These are phyloP conservation scores for Epichloe hybrida DNA, from an alignment of 2,329 filamentous ascomycete species.

Conservation along the genomic window DNA sequence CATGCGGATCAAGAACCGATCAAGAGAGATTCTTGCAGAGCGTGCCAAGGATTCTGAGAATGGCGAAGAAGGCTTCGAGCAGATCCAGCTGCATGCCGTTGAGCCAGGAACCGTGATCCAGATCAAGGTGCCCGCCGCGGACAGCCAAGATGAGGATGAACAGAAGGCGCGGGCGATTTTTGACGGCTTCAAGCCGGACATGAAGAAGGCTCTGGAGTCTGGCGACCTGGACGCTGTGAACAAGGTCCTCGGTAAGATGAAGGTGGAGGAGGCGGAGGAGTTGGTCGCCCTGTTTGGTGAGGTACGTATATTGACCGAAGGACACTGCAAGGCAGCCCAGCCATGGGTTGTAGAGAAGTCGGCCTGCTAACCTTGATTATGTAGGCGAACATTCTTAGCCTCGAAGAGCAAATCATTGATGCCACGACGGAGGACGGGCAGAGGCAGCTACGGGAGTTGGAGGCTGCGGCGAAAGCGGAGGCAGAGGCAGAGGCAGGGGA, in stretches of 20 bases:
- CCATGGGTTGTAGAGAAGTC: neutral
- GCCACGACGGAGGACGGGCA: constrained; percentile 80
- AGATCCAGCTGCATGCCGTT: constrained; percentile 94
- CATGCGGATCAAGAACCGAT: constrained; percentile 62
- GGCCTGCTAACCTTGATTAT: neutral
- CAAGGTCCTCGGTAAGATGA: constrained; percentile 66
- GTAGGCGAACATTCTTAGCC: constrained; percentile 70
- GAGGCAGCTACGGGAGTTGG: constrained; percentile 62
- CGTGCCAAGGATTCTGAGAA: constrained; percentile 30
- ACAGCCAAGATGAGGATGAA: constrained; percentile 50
- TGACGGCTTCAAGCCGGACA: constrained; percentile 19
- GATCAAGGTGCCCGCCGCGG: constrained; percentile 62
- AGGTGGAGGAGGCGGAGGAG: constrained; percentile 74
- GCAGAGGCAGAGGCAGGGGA: constrained; percentile 2
- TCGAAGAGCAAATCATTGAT: constrained; percentile 91
- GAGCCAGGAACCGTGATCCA: constrained; percentile 86
- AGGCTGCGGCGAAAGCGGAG: constrained; percentile 31
- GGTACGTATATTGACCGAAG: constrained; percentile 24
- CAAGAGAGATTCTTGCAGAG: constrained; percentile 53
- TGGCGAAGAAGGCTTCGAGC: constrained; percentile 54
- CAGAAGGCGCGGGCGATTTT: too few species aligned
- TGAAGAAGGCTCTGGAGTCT: constrained; percentile 73
- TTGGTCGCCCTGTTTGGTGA: constrained; percentile 68
- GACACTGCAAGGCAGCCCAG: too few species aligned
- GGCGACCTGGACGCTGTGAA: constrained; percentile 58